A percentile compares a stretch with the other conserved stretches of the same genome.
Evolutionary conservation across 106 monocot species (phyloP).

Genomic region (Iris macrosiphon): DNA sequence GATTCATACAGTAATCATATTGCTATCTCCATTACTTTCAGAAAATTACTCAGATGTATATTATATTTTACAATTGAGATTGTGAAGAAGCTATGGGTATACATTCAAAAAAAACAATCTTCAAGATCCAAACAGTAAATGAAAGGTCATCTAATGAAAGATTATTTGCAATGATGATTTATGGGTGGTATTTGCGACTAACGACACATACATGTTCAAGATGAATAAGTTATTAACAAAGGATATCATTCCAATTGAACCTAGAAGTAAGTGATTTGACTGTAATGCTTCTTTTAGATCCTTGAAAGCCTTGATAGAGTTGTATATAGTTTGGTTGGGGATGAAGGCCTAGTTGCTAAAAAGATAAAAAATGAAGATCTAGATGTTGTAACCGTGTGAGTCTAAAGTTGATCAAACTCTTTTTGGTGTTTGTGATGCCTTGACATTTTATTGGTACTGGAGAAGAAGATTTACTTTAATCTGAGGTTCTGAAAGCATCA

Average conservation of each 20-base stretch:
- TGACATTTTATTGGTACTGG: constrained; percentile 58
- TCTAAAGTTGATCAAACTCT: constrained; percentile 23
- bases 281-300: not conserved
- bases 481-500: constrained; percentile 67
- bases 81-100: constrained; percentile 94
- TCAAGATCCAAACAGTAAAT: constrained; percentile 94
- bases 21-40: not conserved
- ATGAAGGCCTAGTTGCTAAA: constrained; percentile 35
- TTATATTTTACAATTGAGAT: constrained; percentile 45
- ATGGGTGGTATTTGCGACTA: constrained; percentile 83
- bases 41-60: not conserved
- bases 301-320: not conserved
- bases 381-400: constrained; percentile 13
- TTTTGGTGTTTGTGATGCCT: constrained; percentile 73
- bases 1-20: not conserved
- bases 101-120: constrained; percentile 82
- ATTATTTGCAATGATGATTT: constrained; percentile 97
- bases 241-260: constrained; percentile 73
- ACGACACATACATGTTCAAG: constrained; percentile 96
- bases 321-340: constrained; percentile 23
- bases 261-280: constrained; percentile 33
- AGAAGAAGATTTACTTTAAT: constrained; percentile 60
- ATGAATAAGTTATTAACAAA: constrained; percentile 98
- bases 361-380: constrained; percentile 24
- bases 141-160: constrained; percentile 94